Base-by-base conservation (phyloP, 257 asterid genomes). In the Nicotiana sylvestris region DNA sequence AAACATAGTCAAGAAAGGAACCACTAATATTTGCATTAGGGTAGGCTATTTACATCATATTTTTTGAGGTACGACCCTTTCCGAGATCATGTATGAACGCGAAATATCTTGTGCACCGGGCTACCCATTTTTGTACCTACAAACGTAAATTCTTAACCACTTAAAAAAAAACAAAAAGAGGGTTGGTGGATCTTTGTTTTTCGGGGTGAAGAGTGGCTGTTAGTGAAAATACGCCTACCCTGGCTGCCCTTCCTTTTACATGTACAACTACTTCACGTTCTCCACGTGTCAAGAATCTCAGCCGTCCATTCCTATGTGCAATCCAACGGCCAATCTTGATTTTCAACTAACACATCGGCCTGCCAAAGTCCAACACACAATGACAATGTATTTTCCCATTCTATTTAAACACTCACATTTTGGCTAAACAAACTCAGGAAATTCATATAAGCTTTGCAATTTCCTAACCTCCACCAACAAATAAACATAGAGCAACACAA, bases 331-430 rank as follows among this genome's bases (percentile, higher is more conserved):
- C 86, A 61, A 10, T 17, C 56, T 57, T 65, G 25, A 15, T 56
- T 46, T 72, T 84, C 90, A 88, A 88, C 90, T 53, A 88, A 87
- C 90, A 46, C 80, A 55, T 74, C 70, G 84, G 83, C 87, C 80
- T 77, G 46, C 86, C 72, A 86, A 43, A 85, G 43, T 85, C 87
- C 82, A 85, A 85, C 87, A 12, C 84, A 60, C 57, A 35, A 61
- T 79, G 82, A 27, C 77, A 66, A 46, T 76, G 16, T 43, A 43
- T 6, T 27, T 51, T 57, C 32, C 66, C 33, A 67, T 84, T 82
- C 89, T 86, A 88, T 88, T 88, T 88, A 88, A 86, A 86, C 85
- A 49, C 60, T 17, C 68, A 56, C 72, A 81, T 25, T 72, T 78
- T 57, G 76, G 70, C 80, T 68, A 82, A 82, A 33, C 89, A 77